Conservation (phyloP, 352 stramenopile genomes). For the Achlya hypogyna region DNA sequence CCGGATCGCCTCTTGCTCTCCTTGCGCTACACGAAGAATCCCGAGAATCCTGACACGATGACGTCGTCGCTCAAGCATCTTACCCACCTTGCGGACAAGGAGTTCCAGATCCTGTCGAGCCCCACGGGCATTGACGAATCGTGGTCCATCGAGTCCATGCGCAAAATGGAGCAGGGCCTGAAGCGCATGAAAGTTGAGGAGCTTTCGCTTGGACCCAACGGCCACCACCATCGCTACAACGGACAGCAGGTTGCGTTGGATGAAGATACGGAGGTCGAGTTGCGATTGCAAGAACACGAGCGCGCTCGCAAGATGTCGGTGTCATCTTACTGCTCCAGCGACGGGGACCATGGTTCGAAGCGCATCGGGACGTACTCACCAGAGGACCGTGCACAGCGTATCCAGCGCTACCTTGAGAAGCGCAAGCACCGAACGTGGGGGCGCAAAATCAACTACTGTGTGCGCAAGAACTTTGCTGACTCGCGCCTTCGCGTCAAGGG, state of each 20-base stretch:
- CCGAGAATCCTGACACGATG: neutral
- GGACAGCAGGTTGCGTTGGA: neutral
- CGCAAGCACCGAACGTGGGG: constrained; percentile 90
- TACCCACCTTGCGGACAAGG: constrained; percentile 12
- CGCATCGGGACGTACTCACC: constrained; percentile 87
- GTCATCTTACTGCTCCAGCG: constrained; percentile 12
- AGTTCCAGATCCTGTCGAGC: constrained; percentile 19
- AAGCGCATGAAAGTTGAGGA: constrained; percentile 21
- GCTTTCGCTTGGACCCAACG: neutral
- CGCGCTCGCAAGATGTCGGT: constrained; percentile 15
- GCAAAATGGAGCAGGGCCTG: constrained; percentile 20
- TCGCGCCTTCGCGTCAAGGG: constrained; percentile 95
- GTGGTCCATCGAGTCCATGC: constrained; percentile 6
- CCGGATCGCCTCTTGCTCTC: neutral
- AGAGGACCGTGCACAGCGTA: constrained; percentile 70
- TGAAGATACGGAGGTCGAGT: neutral
- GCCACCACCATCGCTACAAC: neutral
- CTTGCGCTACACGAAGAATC: neutral
- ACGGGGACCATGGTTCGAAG: constrained; percentile 25
- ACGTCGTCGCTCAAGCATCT: constrained; percentile 8
- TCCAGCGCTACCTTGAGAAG: constrained; percentile 89
- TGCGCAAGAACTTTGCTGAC: constrained; percentile 99
- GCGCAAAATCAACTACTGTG: constrained; percentile 98
- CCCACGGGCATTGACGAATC: constrained; percentile 16
- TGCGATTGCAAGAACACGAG: neutral